Evolutionary conservation across 164 flowering plant species (phyloP).

Genomic region (Paratinospora sagittata): DNA sequence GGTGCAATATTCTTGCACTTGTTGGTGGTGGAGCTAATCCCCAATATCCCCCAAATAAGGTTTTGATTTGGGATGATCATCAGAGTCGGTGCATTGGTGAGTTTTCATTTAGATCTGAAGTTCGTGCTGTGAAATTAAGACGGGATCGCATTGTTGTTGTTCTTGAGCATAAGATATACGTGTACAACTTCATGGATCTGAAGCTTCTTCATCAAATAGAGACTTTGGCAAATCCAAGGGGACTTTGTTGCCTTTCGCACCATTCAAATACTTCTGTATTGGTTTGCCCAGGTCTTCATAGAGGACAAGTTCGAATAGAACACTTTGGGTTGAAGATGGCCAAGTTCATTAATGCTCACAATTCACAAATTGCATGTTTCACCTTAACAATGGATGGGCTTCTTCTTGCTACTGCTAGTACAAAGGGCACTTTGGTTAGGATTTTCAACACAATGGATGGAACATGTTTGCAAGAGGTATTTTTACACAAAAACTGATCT

Average conservation of each 20-base stretch:
- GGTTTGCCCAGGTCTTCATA: constrained; percentile 49
- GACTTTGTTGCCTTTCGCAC: constrained; percentile 55
- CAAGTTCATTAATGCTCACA: constrained; percentile 45
- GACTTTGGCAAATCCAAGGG: constrained; percentile 45
- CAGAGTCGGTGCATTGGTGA: constrained; percentile 53
- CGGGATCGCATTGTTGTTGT: constrained; percentile 46
- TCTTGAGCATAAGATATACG: constrained; percentile 53
- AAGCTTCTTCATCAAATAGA: constrained; percentile 52
- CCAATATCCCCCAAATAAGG: constrained; percentile 47
- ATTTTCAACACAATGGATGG: constrained; percentile 62
- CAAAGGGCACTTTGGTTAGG: constrained; percentile 50
- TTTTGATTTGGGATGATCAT: constrained; percentile 63
- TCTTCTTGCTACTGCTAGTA: constrained; percentile 61
- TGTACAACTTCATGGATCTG: constrained; percentile 43
- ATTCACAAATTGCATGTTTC: constrained; percentile 40
- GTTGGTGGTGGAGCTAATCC: constrained; percentile 46
- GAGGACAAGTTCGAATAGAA: constrained; percentile 48
- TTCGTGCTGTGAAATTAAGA: constrained; percentile 50
- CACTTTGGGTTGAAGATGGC: constrained; percentile 52
- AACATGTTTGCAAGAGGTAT: constrained; percentile 56
- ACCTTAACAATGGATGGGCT: constrained; percentile 55
- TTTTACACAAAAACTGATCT: neutral
- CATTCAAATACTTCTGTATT: constrained; percentile 43
- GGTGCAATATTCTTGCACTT: constrained; percentile 49
- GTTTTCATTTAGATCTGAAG: constrained; percentile 50